These are phyloP conservation scores for Pisolithus microcarpus DNA, from an alignment of 768 basidiomycete genomes.

Conservation along the genomic window DNA sequence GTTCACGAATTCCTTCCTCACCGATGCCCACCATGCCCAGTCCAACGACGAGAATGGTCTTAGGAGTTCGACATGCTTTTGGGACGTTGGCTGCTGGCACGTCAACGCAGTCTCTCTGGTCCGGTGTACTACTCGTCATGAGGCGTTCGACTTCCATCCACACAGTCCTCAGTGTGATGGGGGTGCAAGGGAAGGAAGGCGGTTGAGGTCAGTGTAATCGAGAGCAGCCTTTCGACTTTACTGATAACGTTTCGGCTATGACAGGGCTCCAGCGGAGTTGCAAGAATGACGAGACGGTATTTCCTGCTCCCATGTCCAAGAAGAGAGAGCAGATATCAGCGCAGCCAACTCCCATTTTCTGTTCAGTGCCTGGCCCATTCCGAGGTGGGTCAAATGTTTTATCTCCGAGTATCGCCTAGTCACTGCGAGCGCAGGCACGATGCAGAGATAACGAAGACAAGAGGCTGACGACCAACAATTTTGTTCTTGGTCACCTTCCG, in stretches of 20 bases:
- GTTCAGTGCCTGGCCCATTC: not conserved
- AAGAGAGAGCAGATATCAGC: not conserved
- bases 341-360: not conserved
- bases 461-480: not conserved
- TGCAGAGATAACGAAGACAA: not conserved
- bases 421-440: not conserved
- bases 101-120: not conserved
- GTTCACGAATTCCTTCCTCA: conserved; percentile 12
- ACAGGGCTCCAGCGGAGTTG: not conserved
- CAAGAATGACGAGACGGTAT: not conserved
- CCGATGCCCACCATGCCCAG: conserved; percentile 60
- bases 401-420: not conserved
- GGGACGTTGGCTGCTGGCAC: not conserved
- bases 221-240: not conserved
- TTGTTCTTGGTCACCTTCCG: not conserved
- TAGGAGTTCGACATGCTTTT: not conserved
- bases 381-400: not conserved
- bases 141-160: not conserved
- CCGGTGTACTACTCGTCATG: not conserved
- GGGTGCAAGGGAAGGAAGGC: too few relatives aligned
- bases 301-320: too few relatives aligned
- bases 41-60: conserved; percentile 31
- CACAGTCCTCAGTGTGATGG: not conserved
- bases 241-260: not conserved
- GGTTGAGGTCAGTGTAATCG: not conserved